A percentile compares a stretch with the other conserved stretches of the same genome.
These are phyloP conservation scores for Malus hybrid DNA, from an alignment of 331 rosid species.

Conservation along the genomic window DNA sequence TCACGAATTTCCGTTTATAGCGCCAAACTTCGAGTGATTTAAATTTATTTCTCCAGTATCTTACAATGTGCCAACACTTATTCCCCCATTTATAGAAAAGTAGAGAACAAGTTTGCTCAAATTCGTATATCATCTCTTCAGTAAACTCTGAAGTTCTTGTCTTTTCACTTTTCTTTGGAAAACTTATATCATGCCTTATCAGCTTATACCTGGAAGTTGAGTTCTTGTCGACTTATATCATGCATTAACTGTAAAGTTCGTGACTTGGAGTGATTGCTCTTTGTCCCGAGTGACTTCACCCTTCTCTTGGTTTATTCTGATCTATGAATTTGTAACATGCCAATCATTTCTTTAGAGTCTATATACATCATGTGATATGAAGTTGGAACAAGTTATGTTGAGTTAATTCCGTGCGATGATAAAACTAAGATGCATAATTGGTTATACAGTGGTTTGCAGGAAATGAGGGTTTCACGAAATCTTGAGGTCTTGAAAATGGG, in stretches of 20 bases:
- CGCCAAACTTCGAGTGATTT: background rate
- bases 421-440: background rate
- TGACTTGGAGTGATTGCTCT: background rate
- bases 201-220: background rate
- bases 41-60: background rate
- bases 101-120: background rate
- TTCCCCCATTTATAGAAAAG: background rate
- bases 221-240: background rate
- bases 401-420: background rate
- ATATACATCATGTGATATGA: background rate
- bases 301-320: background rate
- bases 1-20: too few species aligned
- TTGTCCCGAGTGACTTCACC: background rate
- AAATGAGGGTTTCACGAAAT: conserved; percentile 40
- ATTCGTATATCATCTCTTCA: background rate
- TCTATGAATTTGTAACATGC: background rate
- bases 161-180: background rate
- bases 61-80: background rate
- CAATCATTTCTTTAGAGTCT: background rate
- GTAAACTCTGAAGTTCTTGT: background rate
- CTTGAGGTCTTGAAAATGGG: conserved; percentile 82
- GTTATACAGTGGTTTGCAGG: conserved; percentile 29
- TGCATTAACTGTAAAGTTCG: background rate
- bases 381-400: background rate
- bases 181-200: background rate